Conservation (phyloP, 768 basidiomycete species). For the Cyclocybe aegerita region DNA sequence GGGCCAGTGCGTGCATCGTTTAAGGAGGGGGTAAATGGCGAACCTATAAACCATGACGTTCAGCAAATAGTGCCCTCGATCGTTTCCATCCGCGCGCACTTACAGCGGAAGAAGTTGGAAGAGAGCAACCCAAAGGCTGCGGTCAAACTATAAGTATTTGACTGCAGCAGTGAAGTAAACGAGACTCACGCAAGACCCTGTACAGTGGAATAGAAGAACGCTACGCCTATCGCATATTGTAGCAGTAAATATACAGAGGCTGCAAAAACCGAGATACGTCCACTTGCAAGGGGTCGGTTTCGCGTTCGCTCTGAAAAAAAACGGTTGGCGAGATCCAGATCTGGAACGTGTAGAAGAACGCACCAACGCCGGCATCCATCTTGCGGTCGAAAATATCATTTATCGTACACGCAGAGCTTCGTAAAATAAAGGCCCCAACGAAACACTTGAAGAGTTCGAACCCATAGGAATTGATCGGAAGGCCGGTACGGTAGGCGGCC, state of each 20-base stretch:
- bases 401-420: constrained; percentile 52
- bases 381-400: constrained; percentile 57
- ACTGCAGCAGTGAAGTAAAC: not conserved
- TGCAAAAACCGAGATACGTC: constrained; percentile 41
- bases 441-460: constrained; percentile 31
- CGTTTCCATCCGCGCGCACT: constrained; percentile 9
- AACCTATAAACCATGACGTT: constrained; percentile 22
- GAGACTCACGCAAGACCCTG: constrained; percentile 32
- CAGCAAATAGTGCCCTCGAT: not conserved
- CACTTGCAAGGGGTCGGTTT: constrained; percentile 47
- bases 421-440: constrained; percentile 38
- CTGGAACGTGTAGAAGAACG: constrained; percentile 12
- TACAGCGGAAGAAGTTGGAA: constrained; percentile 48
- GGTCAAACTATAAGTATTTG: not conserved
- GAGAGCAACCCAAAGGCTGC: constrained; percentile 40
- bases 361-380: constrained; percentile 54
- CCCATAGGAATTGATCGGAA: constrained; percentile 31
- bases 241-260: constrained; percentile 39
- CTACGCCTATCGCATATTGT: constrained; percentile 39
- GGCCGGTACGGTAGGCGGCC: constrained; percentile 38
- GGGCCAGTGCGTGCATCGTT: constrained; percentile 58
- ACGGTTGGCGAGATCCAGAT: not conserved
- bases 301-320: constrained; percentile 45
- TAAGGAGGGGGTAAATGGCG: constrained; percentile 52
- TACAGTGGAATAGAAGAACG: constrained; percentile 36